These are phyloP conservation scores for Aureobasidium sp. DNA, from an alignment of 2,329 filamentous ascomycete species.

Conservation along the genomic window DNA sequence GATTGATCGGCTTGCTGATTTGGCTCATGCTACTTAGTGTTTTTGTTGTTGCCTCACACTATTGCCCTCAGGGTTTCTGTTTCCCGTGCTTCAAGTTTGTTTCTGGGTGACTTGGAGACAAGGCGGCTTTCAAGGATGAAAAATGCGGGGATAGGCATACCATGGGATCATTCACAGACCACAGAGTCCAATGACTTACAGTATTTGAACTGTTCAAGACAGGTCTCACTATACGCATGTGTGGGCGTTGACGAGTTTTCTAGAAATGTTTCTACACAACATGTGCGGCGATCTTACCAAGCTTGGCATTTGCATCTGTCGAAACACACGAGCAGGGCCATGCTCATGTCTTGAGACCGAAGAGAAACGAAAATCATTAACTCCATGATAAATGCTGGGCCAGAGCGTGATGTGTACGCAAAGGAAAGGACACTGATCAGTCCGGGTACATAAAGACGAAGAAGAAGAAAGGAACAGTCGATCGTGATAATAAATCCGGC, in stretches of 20 bases:
- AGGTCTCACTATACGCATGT: too few relatives aligned
- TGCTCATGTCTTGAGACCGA: neutral
- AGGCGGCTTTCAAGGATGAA: too few relatives aligned
- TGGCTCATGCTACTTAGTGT: neutral
- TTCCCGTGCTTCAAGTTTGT: neutral
- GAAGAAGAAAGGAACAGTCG: neutral
- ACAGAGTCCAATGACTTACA: too few relatives aligned
- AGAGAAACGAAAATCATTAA: neutral
- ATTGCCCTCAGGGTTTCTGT: neutral
- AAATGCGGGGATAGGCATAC: too few relatives aligned
- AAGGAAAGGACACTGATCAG: neutral
- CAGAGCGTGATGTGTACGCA: neutral
- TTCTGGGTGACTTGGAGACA: neutral
- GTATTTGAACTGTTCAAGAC: too few relatives aligned
- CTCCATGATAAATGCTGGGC: neutral
- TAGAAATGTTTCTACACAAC: too few relatives aligned
- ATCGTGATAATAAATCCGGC: neutral
- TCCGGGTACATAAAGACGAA: neutral
- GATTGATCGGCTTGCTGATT: constrained; percentile 14
- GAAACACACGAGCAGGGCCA: neutral
- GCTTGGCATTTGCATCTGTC: neutral
- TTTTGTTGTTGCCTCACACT: too few relatives aligned
- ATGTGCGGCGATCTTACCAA: too few relatives aligned
- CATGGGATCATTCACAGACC: too few relatives aligned
- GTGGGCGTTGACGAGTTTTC: too few relatives aligned